Evolutionary conservation across 257 asterid species (phyloP).

Genomic region (Primulina tabacum): DNA sequence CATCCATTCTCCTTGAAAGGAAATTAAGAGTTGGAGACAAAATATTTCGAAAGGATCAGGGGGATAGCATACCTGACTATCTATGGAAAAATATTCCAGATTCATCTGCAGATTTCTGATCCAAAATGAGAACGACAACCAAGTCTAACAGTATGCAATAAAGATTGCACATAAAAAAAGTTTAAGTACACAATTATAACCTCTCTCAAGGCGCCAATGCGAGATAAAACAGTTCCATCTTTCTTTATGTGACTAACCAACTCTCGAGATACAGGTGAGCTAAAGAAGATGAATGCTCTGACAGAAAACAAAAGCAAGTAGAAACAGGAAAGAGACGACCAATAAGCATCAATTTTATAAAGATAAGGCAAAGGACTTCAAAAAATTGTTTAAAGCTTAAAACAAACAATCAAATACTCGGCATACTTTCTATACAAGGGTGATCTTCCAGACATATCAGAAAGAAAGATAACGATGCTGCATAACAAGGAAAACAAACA

Average conservation of each 20-base stretch:
- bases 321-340: conserved; percentile 23
- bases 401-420: conserved; percentile 19
- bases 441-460: conserved; percentile 93
- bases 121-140: conserved; percentile 36
- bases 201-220: conserved; percentile 98
- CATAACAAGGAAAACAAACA: conserved; percentile 34
- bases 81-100: conserved; percentile 92
- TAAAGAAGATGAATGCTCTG: conserved; percentile 96
- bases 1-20: background rate
- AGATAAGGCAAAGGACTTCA: conserved; percentile 17
- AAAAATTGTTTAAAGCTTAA: conserved; percentile 14
- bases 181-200: conserved; percentile 32
- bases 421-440: conserved; percentile 94
- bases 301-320: conserved; percentile 23
- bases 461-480: conserved; percentile 84
- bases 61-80: conserved; percentile 74
- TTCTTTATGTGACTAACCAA: conserved; percentile 78
- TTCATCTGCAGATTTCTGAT: conserved; percentile 75
- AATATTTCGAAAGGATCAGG: background rate
- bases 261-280: conserved; percentile 86
- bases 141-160: conserved; percentile 27
- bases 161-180: conserved; percentile 14
- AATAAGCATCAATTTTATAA: conserved; percentile 18
- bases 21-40: conserved; percentile 6
- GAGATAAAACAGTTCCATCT: conserved; percentile 80